These are phyloP conservation scores for Coniochaeta sp. DNA, from an alignment of 2,329 filamentous ascomycete species.

Conservation along the genomic window DNA sequence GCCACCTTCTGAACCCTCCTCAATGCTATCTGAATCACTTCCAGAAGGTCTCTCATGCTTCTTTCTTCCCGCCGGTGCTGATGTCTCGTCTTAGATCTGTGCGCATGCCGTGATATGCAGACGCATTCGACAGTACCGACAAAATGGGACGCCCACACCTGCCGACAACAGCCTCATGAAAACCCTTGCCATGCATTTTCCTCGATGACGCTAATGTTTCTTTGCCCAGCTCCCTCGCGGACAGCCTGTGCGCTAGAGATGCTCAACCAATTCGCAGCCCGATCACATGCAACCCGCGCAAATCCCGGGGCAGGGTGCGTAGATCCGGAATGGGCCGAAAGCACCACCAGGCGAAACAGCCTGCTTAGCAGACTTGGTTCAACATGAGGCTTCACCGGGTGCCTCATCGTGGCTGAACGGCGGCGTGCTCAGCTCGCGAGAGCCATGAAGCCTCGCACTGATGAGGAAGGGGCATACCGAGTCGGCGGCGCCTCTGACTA, in stretches of 20 bases:
- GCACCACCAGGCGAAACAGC: not conserved
- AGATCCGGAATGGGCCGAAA: constrained; percentile 1
- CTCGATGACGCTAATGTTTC: too few species aligned
- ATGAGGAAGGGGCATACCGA: not conserved
- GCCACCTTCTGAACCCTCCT: not conserved
- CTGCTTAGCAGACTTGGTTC: not conserved
- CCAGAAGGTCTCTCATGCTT: not conserved
- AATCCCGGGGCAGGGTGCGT: too few species aligned
- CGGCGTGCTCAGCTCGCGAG: not conserved
- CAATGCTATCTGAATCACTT: not conserved
- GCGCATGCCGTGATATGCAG: too few species aligned
- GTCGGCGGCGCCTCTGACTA: not conserved
- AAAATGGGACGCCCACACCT: too few species aligned
- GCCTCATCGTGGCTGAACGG: not conserved
- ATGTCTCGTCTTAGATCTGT: not conserved
- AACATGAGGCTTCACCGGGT: not conserved
- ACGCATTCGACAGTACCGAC: too few species aligned
- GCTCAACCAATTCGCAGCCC: too few species aligned
- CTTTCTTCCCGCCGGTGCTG: not conserved
- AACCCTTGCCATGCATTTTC: too few species aligned
- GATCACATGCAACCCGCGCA: too few species aligned
- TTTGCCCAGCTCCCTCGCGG: too few species aligned
- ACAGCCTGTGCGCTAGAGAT: too few species aligned
- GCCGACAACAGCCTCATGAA: too few species aligned
- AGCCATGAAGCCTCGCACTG: not conserved